Conservation (phyloP, 2,329 filamentous ascomycete species). For the Neonectria neomacrospora region DNA sequence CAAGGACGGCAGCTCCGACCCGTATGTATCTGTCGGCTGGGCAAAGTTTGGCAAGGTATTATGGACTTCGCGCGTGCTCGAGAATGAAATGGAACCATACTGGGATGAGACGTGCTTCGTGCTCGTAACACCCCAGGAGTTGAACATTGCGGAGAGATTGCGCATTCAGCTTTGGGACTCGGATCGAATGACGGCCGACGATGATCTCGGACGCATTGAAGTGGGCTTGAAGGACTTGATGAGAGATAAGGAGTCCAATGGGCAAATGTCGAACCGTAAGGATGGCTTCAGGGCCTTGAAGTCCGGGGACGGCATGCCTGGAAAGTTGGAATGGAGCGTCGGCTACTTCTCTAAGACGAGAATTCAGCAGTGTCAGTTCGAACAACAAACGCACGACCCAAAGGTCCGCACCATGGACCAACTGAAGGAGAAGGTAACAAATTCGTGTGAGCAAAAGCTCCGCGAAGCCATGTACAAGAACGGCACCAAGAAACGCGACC, state of each 20-base stretch:
- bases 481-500: conserved; percentile 62
- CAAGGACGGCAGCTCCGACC: conserved; percentile 71
- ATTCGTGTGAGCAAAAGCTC: conserved; percentile 69
- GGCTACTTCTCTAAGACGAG: conserved; percentile 77
- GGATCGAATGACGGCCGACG: conserved; percentile 76
- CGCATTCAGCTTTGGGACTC: conserved; percentile 81
- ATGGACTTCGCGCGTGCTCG: conserved; percentile 70
- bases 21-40: conserved; percentile 79
- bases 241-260: conserved; percentile 66
- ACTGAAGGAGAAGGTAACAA: conserved; percentile 66
- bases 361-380: conserved; percentile 70
- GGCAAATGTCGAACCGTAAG: conserved; percentile 69
- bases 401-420: conserved; percentile 67
- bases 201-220: conserved; percentile 79
- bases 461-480: conserved; percentile 66
- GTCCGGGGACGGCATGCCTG: conserved; percentile 74
- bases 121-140: conserved; percentile 75
- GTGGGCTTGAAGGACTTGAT: conserved; percentile 74
- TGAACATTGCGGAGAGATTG: conserved; percentile 77
- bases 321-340: conserved; percentile 74
- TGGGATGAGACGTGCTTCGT: conserved; percentile 79
- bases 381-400: conserved; percentile 68
- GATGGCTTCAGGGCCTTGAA: conserved; percentile 75
- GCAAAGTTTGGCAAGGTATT: conserved; percentile 79
- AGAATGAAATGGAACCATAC: conserved; percentile 72